These are phyloP conservation scores for Fragilaria crotonensis DNA, from an alignment of 108 stramenopile species.

Conservation along the genomic window DNA sequence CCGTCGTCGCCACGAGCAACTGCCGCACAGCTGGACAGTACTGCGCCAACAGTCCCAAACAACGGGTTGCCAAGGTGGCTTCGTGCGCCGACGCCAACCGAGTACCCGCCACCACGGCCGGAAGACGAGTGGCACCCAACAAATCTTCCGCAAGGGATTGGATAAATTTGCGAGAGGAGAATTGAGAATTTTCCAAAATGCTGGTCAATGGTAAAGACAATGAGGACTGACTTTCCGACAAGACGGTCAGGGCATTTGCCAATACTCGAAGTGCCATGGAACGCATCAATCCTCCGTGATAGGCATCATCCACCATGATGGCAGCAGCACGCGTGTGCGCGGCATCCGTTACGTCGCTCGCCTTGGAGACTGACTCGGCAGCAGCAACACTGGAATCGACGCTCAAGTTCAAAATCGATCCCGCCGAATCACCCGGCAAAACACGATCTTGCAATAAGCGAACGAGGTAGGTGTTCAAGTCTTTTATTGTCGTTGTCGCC, in stretches of 20 bases:
- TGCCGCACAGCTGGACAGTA: neutral
- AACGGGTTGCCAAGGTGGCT: conserved; percentile 31
- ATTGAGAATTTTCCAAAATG: conserved; percentile 7
- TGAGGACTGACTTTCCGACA: conserved; percentile 6
- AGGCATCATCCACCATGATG: conserved; percentile 9
- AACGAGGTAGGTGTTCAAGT: neutral
- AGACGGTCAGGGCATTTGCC: conserved; percentile 25
- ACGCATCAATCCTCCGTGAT: conserved; percentile 30
- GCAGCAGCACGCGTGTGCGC: neutral
- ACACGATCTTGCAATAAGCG: conserved; percentile 7
- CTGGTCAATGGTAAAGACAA: neutral
- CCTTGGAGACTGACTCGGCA: neutral
- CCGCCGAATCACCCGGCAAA: neutral
- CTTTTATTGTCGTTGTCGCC: neutral
- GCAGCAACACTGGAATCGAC: neutral
- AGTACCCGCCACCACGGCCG: conserved; percentile 21
- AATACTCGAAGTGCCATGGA: conserved; percentile 28
- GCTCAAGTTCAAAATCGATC: neutral
- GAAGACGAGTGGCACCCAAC: conserved; percentile 30
- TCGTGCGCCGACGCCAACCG: conserved; percentile 37
- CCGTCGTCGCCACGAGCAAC: no score
- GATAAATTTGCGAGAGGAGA: conserved; percentile 11
- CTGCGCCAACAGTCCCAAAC: conserved; percentile 20
- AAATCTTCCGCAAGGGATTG: conserved; percentile 25
- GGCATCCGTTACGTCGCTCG: neutral